Base-by-base conservation (phyloP, 768 basidiomycete genomes). In the Lactarius evosmus region DNA sequence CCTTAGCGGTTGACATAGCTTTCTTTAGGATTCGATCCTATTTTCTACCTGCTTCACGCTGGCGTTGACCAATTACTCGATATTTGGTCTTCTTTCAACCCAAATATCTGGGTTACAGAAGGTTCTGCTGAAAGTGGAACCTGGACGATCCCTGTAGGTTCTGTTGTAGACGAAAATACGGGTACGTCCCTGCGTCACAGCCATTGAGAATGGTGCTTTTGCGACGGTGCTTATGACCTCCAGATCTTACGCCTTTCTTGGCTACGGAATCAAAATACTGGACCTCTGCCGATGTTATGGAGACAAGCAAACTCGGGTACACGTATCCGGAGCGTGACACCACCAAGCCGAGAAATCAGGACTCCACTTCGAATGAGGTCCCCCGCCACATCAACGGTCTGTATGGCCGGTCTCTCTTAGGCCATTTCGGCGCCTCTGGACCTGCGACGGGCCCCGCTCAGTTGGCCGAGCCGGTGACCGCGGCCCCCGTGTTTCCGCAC, bases 1-100 rank as follows among this genome's bases (percentile, higher is more conserved):
- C n/a, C n/a, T n/a, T n/a, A 25, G 16, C 46, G 27, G 3, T 16
- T 57, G 29, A 57, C 54, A 5, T 8, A 7, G n/a, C 36, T 33
- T 74, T 78, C 29, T 38, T 16, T 59, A 79, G 82, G 74, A 0
- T 81, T 83, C 63, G 83, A 83, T 67, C 82, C 82, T 0, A 78
- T 82, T 66, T 83, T 84, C 74, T 83, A 75, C 71, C 69, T 84
- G 66, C 83, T 83, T 66, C 83, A 84, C 67, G 63, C 69, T 65
- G 81, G 83, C 53, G 82, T 83, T 27, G 83, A 85, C 66, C 79
- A 82, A n/a, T 30, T 82, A 63, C 72, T 83, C 27, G 74, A 80
- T 7, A 72, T 84, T 22, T 84, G 82, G 83, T 72, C 75, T 3
- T 81, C 79, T 1, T 65, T 84, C 44, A 76, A 83, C 64, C 78